Evolutionary conservation across 2,329 filamentous ascomycete species (phyloP), one percentile per base, ranked within the genome.

Genomic region (Cladorrhinum sp.): DNA sequence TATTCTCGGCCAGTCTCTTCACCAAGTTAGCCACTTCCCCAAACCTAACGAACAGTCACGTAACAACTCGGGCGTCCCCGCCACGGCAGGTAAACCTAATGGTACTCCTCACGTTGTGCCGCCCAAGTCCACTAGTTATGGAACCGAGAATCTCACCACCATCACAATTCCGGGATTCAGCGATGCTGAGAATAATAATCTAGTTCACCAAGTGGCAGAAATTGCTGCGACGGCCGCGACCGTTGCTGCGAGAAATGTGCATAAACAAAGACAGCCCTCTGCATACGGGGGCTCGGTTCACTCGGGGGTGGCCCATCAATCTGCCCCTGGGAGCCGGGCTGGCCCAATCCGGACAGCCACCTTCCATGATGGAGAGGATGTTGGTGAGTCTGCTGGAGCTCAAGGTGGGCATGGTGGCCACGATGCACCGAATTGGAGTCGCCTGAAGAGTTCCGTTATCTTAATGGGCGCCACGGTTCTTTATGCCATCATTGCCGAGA

Each of bases 351-450:
- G 78, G 13, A 72, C 75, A 5, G 71, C 72, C 23, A 75, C 74
- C 2, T 73, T 79, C 49, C 71, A 72, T 6, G 79, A 81, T 12
- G 72, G 76, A 36, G 84, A 85, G 41, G 81, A 83, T 32, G 70
- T 71, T 7, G 73, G 71, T 0, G 76, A 76, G 45, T 68, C 66
- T 7, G 73, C 70, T 36, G 76, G 76, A 24, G 77, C 81, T 72
- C 61, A 24, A n/a, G 74, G 73, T n/a, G 72, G 75, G 13, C 81
- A 82, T 56, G 91, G 90, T 50, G 93, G 93, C 0, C 96, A 99
- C 69, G 95, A 99, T 74, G 95, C 95, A n/a, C 95, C 95, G 3
- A 99, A 99, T 73, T 99, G 95, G 95, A 91, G 93, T 69, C 88
- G 92, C 63, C 85, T 83, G 57, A 98, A 98, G 83, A 96, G 92